These are phyloP conservation scores for Wallacemonas sp. DNA, from an alignment of 208 protist species.

Conservation along the genomic window DNA sequence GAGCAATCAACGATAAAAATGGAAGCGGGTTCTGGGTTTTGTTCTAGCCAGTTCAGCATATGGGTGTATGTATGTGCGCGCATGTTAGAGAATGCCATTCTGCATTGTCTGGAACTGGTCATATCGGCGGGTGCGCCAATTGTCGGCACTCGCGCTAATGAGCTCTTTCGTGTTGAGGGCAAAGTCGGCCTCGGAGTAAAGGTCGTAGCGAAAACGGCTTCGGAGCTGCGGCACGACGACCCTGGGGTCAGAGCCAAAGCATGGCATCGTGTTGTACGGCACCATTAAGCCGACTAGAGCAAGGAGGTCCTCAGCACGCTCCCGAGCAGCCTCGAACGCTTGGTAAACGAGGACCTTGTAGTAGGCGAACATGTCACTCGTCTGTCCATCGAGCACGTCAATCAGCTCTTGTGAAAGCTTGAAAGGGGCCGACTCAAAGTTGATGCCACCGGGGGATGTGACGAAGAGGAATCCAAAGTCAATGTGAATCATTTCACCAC, in stretches of 20 bases:
- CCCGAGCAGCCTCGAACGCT: constrained; percentile 69
- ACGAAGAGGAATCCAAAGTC: constrained; percentile 98
- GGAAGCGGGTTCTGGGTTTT: background rate
- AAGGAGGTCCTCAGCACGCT: constrained; percentile 80
- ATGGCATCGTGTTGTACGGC: constrained; percentile 84
- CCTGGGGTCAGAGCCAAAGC: constrained; percentile 75
- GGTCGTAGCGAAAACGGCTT: constrained; percentile 80
- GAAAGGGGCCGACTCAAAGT: constrained; percentile 94
- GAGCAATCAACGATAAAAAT: constrained; percentile 14
- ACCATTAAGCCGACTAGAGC: constrained; percentile 86
- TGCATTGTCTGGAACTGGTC: constrained; percentile 93
- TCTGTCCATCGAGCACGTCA: constrained; percentile 87
- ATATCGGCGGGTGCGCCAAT: constrained; percentile 92
- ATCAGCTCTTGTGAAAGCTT: constrained; percentile 93
- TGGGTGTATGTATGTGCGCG: background rate
- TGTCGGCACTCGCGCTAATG: constrained; percentile 88
- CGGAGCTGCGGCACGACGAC: constrained; percentile 69
- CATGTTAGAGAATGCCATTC: constrained; percentile 88
- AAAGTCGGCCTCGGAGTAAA: constrained; percentile 82
- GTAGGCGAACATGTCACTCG: constrained; percentile 81
- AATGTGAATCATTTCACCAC: constrained; percentile 96
- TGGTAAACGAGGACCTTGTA: constrained; percentile 90
- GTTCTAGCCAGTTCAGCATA: no score
- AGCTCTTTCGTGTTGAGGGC: constrained; percentile 83
- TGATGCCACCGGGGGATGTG: constrained; percentile 94